Conservation (phyloP, 2,329 filamentous ascomycete species). For the Cryphonectria nitschkei region DNA sequence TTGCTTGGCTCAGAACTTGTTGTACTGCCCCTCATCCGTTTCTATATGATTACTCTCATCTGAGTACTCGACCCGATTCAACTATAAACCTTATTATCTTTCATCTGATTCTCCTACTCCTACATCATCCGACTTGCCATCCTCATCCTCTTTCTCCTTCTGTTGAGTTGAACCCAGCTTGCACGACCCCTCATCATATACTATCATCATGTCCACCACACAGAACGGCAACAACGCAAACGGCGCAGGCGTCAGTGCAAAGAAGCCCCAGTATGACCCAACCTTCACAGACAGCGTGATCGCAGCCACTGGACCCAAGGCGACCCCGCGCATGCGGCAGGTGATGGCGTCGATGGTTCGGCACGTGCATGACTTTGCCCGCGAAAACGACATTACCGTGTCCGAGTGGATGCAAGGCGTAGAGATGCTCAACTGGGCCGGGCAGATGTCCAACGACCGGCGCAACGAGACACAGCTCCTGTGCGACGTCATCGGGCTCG, state of each 20-base stretch:
- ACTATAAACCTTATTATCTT: no score
- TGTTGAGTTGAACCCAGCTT: neutral
- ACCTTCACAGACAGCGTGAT: conserved; percentile 76
- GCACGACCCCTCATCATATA: neutral
- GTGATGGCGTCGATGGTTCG: conserved; percentile 70
- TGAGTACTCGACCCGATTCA: neutral
- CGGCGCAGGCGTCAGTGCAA: conserved; percentile 35
- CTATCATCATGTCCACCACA: conserved; percentile 11
- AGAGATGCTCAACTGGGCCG: conserved; percentile 65
- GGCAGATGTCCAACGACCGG: conserved; percentile 68
- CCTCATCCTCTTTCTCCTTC: neutral
- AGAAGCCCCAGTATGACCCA: conserved; percentile 65
- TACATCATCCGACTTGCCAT: neutral
- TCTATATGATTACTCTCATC: neutral
- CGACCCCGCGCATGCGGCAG: conserved; percentile 67
- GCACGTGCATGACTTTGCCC: conserved; percentile 81
- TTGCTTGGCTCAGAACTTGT: neutral
- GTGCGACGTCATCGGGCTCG: conserved; percentile 74
- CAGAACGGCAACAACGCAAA: conserved; percentile 32
- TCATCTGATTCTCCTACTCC: no score
- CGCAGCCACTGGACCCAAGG: conserved; percentile 73
- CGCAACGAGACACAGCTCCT: conserved; percentile 76
- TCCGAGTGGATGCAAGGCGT: conserved; percentile 76
- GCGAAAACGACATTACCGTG: conserved; percentile 77
- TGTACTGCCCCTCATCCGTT: conserved; percentile 2